Evolutionary conservation across 2,329 filamentous ascomycete genomes (phyloP).

Genomic region (Colletotrichum cereale): DNA sequence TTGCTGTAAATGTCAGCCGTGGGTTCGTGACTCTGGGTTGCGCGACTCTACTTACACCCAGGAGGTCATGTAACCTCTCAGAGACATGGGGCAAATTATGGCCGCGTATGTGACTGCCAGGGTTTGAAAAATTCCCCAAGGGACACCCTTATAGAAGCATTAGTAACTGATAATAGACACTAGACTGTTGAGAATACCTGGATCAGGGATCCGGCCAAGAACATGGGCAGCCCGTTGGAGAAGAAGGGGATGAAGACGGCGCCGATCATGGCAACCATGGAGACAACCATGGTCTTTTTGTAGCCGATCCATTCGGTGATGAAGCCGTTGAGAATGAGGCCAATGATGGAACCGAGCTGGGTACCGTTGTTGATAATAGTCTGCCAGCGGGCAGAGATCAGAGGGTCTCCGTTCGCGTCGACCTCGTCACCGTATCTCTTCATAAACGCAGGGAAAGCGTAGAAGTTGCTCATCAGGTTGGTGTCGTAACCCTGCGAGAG

Average conservation of each 20-base stretch:
- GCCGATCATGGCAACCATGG: slow-evolving; percentile 52
- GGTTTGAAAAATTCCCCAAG: slow-evolving; percentile 51
- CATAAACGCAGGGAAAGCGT: slow-evolving; percentile 52
- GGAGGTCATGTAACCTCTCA: slow-evolving; percentile 44
- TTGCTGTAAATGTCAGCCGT: slow-evolving; percentile 44
- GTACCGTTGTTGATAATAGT: slow-evolving; percentile 60
- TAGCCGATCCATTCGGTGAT: slow-evolving; percentile 59
- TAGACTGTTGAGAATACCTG: slow-evolving; percentile 53
- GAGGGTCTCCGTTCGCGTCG: slow-evolving; percentile 52
- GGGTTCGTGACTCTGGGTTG: slow-evolving; percentile 42
- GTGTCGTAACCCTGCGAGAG: slow-evolving; percentile 52
- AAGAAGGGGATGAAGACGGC: slow-evolving; percentile 65
- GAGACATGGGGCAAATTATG: slow-evolving; percentile 52
- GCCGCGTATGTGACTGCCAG: slow-evolving; percentile 54
- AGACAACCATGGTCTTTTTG: slow-evolving; percentile 57
- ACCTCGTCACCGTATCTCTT: slow-evolving; percentile 54
- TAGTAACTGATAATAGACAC: too few species aligned
- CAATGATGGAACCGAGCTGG: slow-evolving; percentile 61
- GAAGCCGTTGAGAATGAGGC: slow-evolving; percentile 61
- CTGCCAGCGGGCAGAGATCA: slow-evolving; percentile 65
- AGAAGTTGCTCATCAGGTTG: slow-evolving; percentile 53
- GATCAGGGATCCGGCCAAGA: slow-evolving; percentile 55
- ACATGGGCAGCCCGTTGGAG: slow-evolving; percentile 52
- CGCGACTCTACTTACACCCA: slow-evolving; percentile 47
- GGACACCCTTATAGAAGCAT: too few species aligned